Conservation (phyloP, 805 yeast genomes). For the Saccharomycodes ludwigii region DNA sequence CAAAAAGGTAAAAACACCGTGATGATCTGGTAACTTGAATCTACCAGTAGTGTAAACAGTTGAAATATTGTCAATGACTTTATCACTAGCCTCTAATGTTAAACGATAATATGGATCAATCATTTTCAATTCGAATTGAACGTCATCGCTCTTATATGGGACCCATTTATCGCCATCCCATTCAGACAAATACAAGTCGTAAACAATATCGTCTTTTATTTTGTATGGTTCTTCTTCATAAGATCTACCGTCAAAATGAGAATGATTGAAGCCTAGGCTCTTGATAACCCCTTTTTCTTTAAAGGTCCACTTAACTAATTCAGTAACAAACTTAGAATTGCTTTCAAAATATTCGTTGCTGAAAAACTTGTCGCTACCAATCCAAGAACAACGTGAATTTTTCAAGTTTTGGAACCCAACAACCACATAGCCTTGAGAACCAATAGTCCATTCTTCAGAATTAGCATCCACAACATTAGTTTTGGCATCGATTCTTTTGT, state of each 20-base stretch:
- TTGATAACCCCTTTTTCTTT: conserved; percentile 55
- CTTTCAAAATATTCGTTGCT: conserved; percentile 22
- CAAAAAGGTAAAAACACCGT: conserved; percentile 86
- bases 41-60: conserved; percentile 40
- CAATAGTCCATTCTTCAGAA: conserved; percentile 61
- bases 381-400: conserved; percentile 72
- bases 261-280: conserved; percentile 41
- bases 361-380: conserved; percentile 56
- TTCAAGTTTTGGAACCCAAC: conserved; percentile 71
- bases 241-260: conserved; percentile 30
- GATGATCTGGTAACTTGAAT: conserved; percentile 84
- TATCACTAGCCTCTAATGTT: conserved; percentile 36
- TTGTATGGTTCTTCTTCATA: conserved; percentile 46
- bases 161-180: conserved; percentile 53
- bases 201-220: conserved; percentile 59
- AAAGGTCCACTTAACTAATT: conserved; percentile 59
- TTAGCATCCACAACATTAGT: conserved; percentile 31
- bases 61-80: conserved; percentile 24
- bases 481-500: conserved; percentile 37
- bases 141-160: conserved; percentile 49
- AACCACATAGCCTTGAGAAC: conserved; percentile 63
- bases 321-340: conserved; percentile 30
- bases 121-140: conserved; percentile 80
- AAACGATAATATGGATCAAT: conserved; percentile 91
- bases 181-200: conserved; percentile 33